Percentiles rank a stretch among this genome's conserved stretches.
phyloP scores from a whole-genome alignment of 1,284 basidiomycete genomes.

The Cutaneotrichosporon sp. region DNA sequence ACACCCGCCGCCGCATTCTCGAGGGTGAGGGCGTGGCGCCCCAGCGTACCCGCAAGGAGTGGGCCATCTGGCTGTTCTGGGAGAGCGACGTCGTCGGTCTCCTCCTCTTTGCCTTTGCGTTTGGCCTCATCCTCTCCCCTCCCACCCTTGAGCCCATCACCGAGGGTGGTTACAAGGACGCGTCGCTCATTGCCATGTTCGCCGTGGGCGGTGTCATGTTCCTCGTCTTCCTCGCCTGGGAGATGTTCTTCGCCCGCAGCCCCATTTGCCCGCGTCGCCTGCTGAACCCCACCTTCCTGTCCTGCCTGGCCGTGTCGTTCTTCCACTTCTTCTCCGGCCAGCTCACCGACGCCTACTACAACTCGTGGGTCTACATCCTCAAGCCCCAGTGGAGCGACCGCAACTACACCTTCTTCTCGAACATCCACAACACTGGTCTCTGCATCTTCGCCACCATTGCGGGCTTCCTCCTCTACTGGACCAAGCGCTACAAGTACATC shows the following conservation, averaged over 20 bases:
- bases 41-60: slow-evolving; percentile 16
- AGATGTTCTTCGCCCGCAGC: slow-evolving; percentile 52
- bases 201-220: slow-evolving; percentile 53
- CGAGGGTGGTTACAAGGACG: slow-evolving; percentile 50
- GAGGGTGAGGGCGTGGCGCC: slow-evolving; percentile 13
- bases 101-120: slow-evolving; percentile 63
- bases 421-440: slow-evolving; percentile 45
- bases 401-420: slow-evolving; percentile 40
- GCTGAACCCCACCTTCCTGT: slow-evolving; percentile 58
- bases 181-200: slow-evolving; percentile 50
- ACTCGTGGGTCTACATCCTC: slow-evolving; percentile 51
- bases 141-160: slow-evolving; percentile 61
- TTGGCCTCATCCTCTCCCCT: slow-evolving; percentile 68
- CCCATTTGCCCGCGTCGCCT: slow-evolving; percentile 61
- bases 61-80: slow-evolving; percentile 29
- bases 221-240: slow-evolving; percentile 55
- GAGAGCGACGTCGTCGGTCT: slow-evolving; percentile 62
- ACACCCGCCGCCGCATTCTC: slow-evolving; percentile 20
- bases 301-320: slow-evolving; percentile 47
- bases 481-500: slow-evolving; percentile 55
- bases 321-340: slow-evolving; percentile 51
- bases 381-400: slow-evolving; percentile 35
- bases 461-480: slow-evolving; percentile 51
- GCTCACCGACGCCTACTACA: slow-evolving; percentile 50
- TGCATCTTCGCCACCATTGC: slow-evolving; percentile 50